These are phyloP conservation scores for Stenogyne calaminthoides DNA, from an alignment of 305 asterid genomes.

Conservation along the genomic window DNA sequence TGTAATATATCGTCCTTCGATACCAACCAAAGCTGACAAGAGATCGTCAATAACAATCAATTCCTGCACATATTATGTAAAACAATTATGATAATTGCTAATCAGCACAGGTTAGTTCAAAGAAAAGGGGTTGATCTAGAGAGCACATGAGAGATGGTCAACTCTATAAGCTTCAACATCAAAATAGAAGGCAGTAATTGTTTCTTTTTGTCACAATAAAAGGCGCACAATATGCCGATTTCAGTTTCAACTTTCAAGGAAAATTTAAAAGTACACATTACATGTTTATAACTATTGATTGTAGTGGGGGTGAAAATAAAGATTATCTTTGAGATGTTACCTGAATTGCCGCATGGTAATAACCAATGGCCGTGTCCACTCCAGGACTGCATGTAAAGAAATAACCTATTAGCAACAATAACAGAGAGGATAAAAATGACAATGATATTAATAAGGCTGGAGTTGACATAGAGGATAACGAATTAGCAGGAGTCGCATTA, in stretches of 20 bases:
- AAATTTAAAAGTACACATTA: not conserved
- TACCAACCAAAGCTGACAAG: conserved; percentile 78
- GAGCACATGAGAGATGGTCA: conserved; percentile 6
- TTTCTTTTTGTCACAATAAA: conserved; percentile 14
- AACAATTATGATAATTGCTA: not conserved
- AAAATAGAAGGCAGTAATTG: not conserved
- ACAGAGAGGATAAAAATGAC: conserved; percentile 14
- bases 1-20: conserved; percentile 87
- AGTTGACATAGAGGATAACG: not conserved
- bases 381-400: conserved; percentile 46
- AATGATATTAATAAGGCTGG: not conserved
- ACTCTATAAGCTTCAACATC: conserved; percentile 23
- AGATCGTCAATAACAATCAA: conserved; percentile 88
- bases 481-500: not conserved
- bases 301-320: conserved; percentile 2
- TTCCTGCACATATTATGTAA: conserved; percentile 60
- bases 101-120: conserved; percentile 4
- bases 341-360: conserved; percentile 86
- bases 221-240: conserved; percentile 21
- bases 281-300: conserved; percentile 7
- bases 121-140: conserved; percentile 8
- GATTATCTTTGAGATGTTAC: conserved; percentile 33
- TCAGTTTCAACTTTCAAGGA: conserved; percentile 21
- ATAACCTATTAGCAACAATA: conserved; percentile 4
- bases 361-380: conserved; percentile 74